Evolutionary conservation across 2,329 filamentous ascomycete genomes (phyloP), one percentile per base, ranked within the genome.

Genomic region (Aspergillus sp.): DNA sequence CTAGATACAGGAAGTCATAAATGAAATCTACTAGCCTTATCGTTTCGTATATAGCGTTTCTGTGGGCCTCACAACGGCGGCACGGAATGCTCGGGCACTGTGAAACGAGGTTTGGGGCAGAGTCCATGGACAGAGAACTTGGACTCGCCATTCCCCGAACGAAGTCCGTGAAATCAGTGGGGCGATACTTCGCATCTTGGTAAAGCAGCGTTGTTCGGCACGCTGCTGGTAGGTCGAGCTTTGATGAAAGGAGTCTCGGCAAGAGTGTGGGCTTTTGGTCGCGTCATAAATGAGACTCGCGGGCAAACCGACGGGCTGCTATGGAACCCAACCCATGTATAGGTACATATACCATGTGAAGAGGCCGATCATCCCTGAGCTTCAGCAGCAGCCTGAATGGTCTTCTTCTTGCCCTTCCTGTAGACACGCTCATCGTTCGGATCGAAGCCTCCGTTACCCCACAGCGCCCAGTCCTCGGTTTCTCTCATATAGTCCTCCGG

Each of bases 391-490:
- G 57, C 53, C 48, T 63, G 30, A 11, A 62, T 17, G 4, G 32
- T 59, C 62, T 75, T 74, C 52, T 73, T 71, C 48, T 88, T 87
- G 2, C 93, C 92, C 78, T 96, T 97, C 67, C 89, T 85, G 75
- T 94, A 90, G 8, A 97, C 92, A 64, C 94, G 84, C 75, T 90
- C 86, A 77, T 98, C 95, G 52, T 90, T 84, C 0, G 94, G 94
- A 78, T 98, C 92, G 74, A 98, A 98, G 0, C 94, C 95, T 2
- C 94, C 94, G 66, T 93, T 91, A 0, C 94, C 95, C 92, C 92
- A 98, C 17, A 89, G 86, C 8, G 94, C 94, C 95, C 94, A 98
- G 73, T 96, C 92, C 0, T 92, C 91, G 39, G 92, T 98, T 66
- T 90, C 83, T 3, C 88, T 90, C 82, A 96, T 90, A 77, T 98